Base-by-base conservation (phyloP, 1,284 basidiomycete genomes). In the Ustilago crameri region DNA sequence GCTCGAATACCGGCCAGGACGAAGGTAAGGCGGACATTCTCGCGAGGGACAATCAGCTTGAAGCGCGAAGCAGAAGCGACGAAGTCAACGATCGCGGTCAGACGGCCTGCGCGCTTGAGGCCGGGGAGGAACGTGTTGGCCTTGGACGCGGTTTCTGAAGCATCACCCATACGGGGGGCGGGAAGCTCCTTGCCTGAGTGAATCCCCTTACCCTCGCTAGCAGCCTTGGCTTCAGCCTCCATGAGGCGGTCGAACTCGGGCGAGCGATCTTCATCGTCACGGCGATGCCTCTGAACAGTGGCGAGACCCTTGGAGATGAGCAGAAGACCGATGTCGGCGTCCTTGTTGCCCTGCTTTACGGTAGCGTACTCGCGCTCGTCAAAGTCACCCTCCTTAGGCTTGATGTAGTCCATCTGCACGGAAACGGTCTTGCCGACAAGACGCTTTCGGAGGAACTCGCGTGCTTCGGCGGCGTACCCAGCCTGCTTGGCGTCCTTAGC, bases 231-330 rank as follows among this genome's bases (percentile, higher is more conserved):
- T 64, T 98, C 95, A 15, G 95, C 95, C 37, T 91, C 90, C 88
- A 98, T 93, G 42, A 98, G 87, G 84, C 93, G 93, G 85, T 98
- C 95, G 75, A 92, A 93, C 82, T 97, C 95, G 14, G 91, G 88
- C 20, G 94, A 95, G 50, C 94, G 89, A 76, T 95, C 92, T 84
- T 98, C 95, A 81, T 98, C 95, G 76, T 96, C 95, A 41, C 93
- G 61, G 76, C 90, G 91, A 84, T 98, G 95, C 48, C 95, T 90
- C 43, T 97, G 89, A 9, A 93, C 91, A 52, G 90, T 91, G 2
- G 93, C 93, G 12, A 96, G 86, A 47, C 95, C 95, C 79, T 93
- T 93, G 82, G 96, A 93, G 63, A 97, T 90, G 34, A 98, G 86
- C 81, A 94, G 91, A 81, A 95, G 93, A 2, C 93, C 91, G 47